Conservation (phyloP, 2,329 filamentous ascomycete genomes). For the Cadophora sp. region DNA sequence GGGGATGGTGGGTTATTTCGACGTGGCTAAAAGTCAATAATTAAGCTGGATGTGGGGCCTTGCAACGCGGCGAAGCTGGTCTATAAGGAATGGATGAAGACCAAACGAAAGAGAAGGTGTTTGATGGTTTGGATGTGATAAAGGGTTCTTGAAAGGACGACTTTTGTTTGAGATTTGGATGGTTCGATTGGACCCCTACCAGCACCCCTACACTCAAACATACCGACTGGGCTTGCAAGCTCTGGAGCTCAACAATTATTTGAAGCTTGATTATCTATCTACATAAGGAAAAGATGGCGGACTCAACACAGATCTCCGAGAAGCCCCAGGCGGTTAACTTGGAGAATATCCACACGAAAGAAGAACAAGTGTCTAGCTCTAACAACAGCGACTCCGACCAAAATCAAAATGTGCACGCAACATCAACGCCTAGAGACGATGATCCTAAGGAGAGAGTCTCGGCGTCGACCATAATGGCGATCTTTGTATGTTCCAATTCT, state of each 20-base stretch:
- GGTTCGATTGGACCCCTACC: no score
- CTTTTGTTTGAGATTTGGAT: no score
- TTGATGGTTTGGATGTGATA: no score
- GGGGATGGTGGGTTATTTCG: not conserved
- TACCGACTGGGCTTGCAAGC: no score
- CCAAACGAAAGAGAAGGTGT: no score
- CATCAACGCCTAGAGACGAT: constrained; percentile 12
- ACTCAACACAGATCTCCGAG: constrained; percentile 13
- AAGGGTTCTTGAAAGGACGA: no score
- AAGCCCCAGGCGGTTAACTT: constrained; percentile 1
- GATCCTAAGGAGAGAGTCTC: constrained; percentile 26
- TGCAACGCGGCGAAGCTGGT: not conserved
- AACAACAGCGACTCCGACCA: constrained; percentile 12
- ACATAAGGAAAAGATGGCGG: not conserved
- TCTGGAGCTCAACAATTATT: no score
- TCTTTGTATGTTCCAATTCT: constrained; percentile 29
- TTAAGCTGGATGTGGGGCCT: not conserved
- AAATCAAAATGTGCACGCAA: constrained; percentile 13
- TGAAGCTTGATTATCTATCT: no score
- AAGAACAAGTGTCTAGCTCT: constrained; percentile 18
- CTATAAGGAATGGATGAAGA: not conserved
- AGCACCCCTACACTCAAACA: no score
- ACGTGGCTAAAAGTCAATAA: not conserved
- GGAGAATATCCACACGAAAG: constrained; percentile 2
- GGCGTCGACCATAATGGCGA: constrained; percentile 31